A percentile compares a stretch with the other conserved stretches of the same genome.
These are phyloP conservation scores for Chloromonas sp. DNA, from an alignment of 163 green algal genomes.

Conservation along the genomic window DNA sequence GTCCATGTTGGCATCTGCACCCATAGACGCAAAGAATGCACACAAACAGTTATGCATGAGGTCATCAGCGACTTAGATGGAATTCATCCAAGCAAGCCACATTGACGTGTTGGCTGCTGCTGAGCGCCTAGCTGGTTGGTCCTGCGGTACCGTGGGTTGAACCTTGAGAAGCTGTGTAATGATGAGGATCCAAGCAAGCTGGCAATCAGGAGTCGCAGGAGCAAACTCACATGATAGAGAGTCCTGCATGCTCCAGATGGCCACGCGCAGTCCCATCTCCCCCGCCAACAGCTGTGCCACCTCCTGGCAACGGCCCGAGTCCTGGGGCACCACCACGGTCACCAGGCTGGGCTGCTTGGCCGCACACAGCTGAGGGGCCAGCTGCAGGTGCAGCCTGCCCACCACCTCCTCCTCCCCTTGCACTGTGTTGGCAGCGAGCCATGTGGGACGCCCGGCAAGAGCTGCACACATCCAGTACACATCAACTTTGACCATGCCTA, in stretches of 20 bases:
- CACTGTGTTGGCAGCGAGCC: conserved; percentile 51
- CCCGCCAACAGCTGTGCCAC: conserved; percentile 9
- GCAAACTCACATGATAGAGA: background rate
- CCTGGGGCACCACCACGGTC: conserved; percentile 41
- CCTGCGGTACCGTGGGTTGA: too few relatives aligned
- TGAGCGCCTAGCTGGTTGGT: too few relatives aligned
- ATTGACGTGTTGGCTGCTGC: background rate
- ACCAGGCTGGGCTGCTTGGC: conserved; percentile 22
- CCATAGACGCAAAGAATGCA: background rate
- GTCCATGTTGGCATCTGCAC: conserved; percentile 22
- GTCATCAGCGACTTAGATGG: too few relatives aligned
- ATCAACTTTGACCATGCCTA: too few relatives aligned
- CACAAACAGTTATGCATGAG: too few relatives aligned
- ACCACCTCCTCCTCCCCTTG: conserved; percentile 42
- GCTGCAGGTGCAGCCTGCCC: conserved; percentile 21
- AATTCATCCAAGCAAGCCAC: background rate
- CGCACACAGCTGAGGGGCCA: conserved; percentile 19
- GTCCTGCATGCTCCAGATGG: conserved; percentile 19
- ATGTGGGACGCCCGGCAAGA: conserved; percentile 39
- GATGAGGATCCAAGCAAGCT: background rate
- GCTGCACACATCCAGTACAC: conserved; percentile 4
- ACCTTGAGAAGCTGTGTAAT: background rate
- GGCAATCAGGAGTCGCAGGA: background rate
- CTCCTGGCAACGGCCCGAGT: conserved; percentile 14
- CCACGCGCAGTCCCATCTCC: conserved; percentile 18